These are phyloP conservation scores for Umbelopsis isabellina DNA, from an alignment of 192 early-diverging fungal species.

Conservation along the genomic window DNA sequence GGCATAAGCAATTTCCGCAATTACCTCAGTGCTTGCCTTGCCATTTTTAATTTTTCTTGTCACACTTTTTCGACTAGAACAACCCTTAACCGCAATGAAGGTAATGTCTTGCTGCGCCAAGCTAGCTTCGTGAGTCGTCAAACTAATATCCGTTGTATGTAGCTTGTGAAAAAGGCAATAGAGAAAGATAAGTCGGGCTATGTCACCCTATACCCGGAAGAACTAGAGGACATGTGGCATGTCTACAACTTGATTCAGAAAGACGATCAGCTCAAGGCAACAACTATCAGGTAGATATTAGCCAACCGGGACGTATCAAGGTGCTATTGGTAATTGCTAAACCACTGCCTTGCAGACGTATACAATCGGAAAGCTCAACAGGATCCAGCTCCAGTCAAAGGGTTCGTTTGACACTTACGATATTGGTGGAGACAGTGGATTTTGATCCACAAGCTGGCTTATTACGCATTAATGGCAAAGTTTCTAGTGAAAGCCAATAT, in stretches of 20 bases:
- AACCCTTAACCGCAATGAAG: not conserved
- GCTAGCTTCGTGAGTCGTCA: not conserved
- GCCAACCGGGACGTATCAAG: not conserved
- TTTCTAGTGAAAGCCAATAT: conserved; percentile 83
- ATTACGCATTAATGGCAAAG: conserved; percentile 88
- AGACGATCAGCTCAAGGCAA: conserved; percentile 85
- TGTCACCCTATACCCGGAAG: conserved; percentile 84
- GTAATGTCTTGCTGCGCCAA: not conserved
- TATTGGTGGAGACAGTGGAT: conserved; percentile 83
- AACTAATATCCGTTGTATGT: not conserved
- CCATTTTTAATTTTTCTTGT: not conserved
- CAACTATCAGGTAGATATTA: conserved; percentile 72
- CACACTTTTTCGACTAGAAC: not conserved
- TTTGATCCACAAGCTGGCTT: conserved; percentile 89
- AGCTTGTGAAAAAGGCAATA: conserved; percentile 69
- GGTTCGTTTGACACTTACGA: conserved; percentile 79
- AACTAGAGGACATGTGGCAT: conserved; percentile 99
- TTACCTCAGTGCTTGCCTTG: too few relatives aligned
- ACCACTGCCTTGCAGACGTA: conserved; percentile 55
- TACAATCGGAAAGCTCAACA: conserved; percentile 86
- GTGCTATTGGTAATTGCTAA: not conserved
- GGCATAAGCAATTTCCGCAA: too few relatives aligned
- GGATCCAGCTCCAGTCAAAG: conserved; percentile 87
- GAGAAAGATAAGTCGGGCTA: conserved; percentile 83
- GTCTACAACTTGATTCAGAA: conserved; percentile 85